phyloP scores from a whole-genome alignment of 73 alveolate genomes.

The Symbiodinium natans region DNA sequence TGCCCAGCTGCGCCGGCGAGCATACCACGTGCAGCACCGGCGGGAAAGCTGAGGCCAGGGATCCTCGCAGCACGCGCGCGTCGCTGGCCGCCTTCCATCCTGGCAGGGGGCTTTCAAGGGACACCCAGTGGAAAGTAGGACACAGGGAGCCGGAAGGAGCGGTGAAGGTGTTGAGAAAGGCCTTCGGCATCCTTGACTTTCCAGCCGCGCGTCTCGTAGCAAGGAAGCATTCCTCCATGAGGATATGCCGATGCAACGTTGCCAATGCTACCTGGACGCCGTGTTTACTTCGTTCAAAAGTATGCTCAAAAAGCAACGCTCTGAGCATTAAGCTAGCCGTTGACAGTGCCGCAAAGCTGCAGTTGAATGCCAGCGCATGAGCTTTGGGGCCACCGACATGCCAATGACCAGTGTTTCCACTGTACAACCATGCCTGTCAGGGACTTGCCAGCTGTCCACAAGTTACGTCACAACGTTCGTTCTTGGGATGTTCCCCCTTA shows the following conservation, averaged over 20 bases:
- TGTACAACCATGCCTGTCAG: not conserved
- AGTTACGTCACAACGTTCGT: no score
- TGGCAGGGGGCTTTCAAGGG: no score
- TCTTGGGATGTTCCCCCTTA: no score
- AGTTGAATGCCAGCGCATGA: not conserved
- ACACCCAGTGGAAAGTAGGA: not conserved
- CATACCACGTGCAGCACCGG: not conserved
- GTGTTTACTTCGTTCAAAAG: not conserved
- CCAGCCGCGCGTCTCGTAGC: not conserved
- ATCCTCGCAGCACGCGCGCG: not conserved
- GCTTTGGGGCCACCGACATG: not conserved
- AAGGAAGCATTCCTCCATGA: not conserved
- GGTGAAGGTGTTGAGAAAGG: not conserved
- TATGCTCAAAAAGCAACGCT: no score
- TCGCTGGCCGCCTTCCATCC: not conserved
- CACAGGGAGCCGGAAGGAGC: no score
- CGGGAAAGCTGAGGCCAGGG: not conserved
- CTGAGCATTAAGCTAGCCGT: no score
- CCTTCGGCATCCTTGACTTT: not conserved
- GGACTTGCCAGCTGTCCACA: not conserved
- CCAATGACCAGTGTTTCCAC: not conserved
- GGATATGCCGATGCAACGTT: not conserved
- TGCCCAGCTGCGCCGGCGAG: not conserved
- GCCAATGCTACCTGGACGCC: not conserved
- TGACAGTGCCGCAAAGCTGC: not conserved